Evolutionary conservation across 2,329 filamentous ascomycete genomes (phyloP), one percentile per base, ranked within the genome.

Genomic region (Grosmannia penicillata): DNA sequence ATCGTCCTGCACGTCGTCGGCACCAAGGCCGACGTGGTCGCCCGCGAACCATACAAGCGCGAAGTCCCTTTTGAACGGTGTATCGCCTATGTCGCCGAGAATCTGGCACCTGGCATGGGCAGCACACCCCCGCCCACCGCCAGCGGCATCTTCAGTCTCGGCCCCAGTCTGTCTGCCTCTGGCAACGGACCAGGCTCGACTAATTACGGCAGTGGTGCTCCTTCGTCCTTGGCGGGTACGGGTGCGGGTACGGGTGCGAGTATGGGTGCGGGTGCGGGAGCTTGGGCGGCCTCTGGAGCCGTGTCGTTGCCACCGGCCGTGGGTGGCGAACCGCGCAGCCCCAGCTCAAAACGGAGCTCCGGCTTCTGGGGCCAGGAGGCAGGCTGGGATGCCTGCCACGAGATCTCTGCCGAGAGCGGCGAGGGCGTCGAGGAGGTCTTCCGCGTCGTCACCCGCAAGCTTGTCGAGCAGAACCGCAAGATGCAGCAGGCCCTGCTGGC

Each of bases 401-500:
- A 98, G 62, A 89, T 98, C 53, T 87, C 79, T 49, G 87, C 89
- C 34, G 89, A 93, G 65, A 86, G 80, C 51, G 87, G 87, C 40
- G 87, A 95, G 63, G 89, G 89, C 15, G 87, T 98, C 15, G 91
- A 96, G 50, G 91, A 96, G 59, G 86, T 98, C 0, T 96, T 96
- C 51, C 72, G 89, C 17, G 72, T 75, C 30, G 71, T 76, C 13
- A 68, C 71, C 26, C 61, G 72, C 43, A 76, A 76, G 55, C 65
- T 76, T 40, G 72, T 75, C 47, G 72, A 75, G 56, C 70, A 75
- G 61, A 74, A 75, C 53, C 67, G 70, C 48, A 72, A 71, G 60
- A 70, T 75, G 54, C 70, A 74, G 55, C 68, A 72, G 47, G 71
- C 68, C 9, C 57, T 75, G 38, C 52, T 71, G 3, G 62, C 66